Conservation (phyloP, 768 basidiomycete genomes). For the Suillus ampliporus region DNA sequence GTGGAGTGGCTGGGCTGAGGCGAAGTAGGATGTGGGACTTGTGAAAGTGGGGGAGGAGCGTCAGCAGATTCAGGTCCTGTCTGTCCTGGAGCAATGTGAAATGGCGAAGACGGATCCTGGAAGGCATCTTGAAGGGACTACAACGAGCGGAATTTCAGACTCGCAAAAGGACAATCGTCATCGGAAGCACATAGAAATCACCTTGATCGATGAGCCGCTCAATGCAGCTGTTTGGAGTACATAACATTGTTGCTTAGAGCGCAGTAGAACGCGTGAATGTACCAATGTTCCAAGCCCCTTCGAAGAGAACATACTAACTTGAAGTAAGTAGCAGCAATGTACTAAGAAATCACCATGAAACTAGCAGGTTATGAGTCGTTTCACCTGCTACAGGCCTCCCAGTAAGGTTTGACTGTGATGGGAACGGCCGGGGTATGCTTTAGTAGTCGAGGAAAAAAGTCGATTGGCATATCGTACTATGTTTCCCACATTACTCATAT, state of each 20-base stretch:
- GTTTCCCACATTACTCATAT: too few relatives aligned
- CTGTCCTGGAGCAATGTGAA: constrained; percentile 62
- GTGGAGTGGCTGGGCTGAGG: constrained; percentile 1
- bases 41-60: too few relatives aligned
- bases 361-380: too few relatives aligned
- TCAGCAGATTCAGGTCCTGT: constrained; percentile 65
- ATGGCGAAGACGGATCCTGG: constrained; percentile 68
- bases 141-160: background rate
- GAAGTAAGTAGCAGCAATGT: too few relatives aligned
- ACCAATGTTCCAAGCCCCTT: background rate
- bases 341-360: too few relatives aligned
- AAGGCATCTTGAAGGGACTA: constrained; percentile 70
- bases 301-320: background rate
- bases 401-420: too few relatives aligned
- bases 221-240: constrained; percentile 10
- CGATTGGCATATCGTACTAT: too few relatives aligned
- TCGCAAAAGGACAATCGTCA: background rate
- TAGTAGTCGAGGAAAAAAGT: too few relatives aligned
- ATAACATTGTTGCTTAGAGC: background rate
- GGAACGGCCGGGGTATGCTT: too few relatives aligned
- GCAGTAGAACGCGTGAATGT: background rate
- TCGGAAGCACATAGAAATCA: constrained; percentile 6
- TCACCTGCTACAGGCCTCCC: too few relatives aligned
- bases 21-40: background rate
- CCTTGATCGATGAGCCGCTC: constrained; percentile 36